Conservation (phyloP, 768 basidiomycete species). For the Leccinum uliginosum region DNA sequence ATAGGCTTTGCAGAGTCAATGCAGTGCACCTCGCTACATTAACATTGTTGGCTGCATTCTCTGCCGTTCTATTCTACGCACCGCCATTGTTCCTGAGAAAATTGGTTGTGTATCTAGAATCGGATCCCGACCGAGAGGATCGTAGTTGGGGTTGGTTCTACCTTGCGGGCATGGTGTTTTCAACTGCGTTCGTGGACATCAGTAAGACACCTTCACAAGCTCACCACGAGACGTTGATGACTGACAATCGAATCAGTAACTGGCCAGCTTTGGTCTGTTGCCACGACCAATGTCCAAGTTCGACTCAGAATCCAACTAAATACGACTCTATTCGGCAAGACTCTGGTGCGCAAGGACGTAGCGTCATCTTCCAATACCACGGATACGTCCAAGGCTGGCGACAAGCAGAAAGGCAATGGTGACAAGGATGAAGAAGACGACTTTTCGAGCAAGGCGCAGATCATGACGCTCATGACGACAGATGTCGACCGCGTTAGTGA, state of each 20-base stretch:
- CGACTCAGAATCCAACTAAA: constrained; percentile 74
- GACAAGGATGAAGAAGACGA: constrained; percentile 41
- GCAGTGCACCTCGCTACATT: constrained; percentile 35
- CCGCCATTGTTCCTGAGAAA: constrained; percentile 58
- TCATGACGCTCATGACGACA: constrained; percentile 96
- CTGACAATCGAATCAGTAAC: constrained; percentile 36
- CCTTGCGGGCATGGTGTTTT: constrained; percentile 46
- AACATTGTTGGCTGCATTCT: constrained; percentile 46
- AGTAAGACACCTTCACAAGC: constrained; percentile 29
- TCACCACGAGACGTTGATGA: not conserved
- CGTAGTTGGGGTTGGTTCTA: constrained; percentile 75
- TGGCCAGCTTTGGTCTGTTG: constrained; percentile 67
- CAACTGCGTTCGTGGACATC: constrained; percentile 40
- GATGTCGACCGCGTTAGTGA: constrained; percentile 90
- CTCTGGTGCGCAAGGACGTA: constrained; percentile 78
- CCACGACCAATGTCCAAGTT: constrained; percentile 67
- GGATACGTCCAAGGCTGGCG: constrained; percentile 22
- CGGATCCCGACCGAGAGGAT: constrained; percentile 51
- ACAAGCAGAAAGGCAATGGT: constrained; percentile 15
- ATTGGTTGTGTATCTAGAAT: constrained; percentile 63
- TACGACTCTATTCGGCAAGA: constrained; percentile 82
- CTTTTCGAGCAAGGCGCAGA: constrained; percentile 67
- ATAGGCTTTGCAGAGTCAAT: constrained; percentile 61
- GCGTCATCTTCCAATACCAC: constrained; percentile 53
- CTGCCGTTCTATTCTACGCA: constrained; percentile 63